Conservation (phyloP, 176 grass and related monocot genomes). For the Hordeum vulgare region DNA sequence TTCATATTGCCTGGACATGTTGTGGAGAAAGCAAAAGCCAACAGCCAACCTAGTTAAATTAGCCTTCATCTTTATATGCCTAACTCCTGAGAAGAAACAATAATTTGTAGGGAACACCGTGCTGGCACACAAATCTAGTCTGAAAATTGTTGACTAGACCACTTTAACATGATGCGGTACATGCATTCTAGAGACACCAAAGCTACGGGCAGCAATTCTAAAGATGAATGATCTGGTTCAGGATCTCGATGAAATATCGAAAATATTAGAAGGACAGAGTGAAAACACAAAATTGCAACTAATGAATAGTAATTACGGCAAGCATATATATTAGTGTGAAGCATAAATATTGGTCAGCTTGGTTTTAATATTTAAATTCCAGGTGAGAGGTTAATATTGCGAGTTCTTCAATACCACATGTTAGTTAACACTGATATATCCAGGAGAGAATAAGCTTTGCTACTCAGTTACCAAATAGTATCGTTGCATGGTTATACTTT, state of each 20-base stretch:
- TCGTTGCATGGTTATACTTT: neutral
- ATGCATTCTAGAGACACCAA: neutral
- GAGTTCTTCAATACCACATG: neutral
- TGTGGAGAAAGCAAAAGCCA: neutral
- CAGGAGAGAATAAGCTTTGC: slow-evolving; percentile 5
- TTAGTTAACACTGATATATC: neutral
- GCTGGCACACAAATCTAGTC: neutral
- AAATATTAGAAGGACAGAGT: neutral
- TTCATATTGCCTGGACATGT: neutral
- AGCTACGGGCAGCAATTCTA: neutral
- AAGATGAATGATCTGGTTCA: neutral
- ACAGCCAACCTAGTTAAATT: neutral
- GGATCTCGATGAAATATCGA: neutral
- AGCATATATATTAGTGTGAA: neutral
- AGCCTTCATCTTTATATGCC: neutral
- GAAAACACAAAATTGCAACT: neutral
- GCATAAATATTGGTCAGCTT: neutral
- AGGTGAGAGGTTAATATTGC: neutral
- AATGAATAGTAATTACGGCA: neutral
- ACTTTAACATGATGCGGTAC: neutral
- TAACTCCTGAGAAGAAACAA: slow-evolving; percentile 5
- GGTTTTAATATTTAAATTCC: neutral
- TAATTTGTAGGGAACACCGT: neutral
- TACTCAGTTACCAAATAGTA: neutral
- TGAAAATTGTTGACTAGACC: neutral